Base-by-base conservation (phyloP, 2,329 filamentous ascomycete genomes). In the Colletotrichum orchidophilum region DNA sequence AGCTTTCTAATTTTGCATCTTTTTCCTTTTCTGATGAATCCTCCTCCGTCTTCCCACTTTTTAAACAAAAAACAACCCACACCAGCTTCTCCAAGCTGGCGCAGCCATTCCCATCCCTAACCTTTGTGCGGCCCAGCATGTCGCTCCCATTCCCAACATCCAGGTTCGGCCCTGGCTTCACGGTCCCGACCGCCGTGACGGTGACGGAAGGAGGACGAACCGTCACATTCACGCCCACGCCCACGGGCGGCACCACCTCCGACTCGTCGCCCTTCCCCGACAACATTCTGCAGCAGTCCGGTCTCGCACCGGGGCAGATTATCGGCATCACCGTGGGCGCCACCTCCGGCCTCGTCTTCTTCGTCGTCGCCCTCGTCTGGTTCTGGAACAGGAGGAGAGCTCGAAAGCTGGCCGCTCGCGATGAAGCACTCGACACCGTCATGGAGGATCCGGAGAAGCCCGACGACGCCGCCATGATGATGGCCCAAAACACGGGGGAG, bases 271-370 rank as follows among this genome's bases (percentile, higher is more conserved):
- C 69, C 1, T 69, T 71, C 31, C 69, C 69, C 52, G 61, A 71
- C 46, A 71, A 71, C 46, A 71, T 71, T 7, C 58, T 71, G 39
- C 69, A 71, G 46, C 69, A 71, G 59, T 71, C 69, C 13, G 69
- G 69, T 3, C 64, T 71, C 18, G 42, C 69, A 2, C 69, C 69
- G 26, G 69, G 69, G 0, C 69, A 71, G 53, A 66, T 71, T 24
- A 71, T 71, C 53, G 69, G 69, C 69, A 69, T 71, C 46, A 69
- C 64, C 26, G 35, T 71, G 27, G 69, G 69, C 26, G 64, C 69
- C 26, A 71, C 69, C 9, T 66, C 69, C 3, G 58, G 64, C 3
- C 64, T 71, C 31, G 69, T 71, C 64, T 63, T 69, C 53, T 60
- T 71, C 46, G 60, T 71, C 59, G 69, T 71, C 42, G 64, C 64